Base-by-base conservation (phyloP, 2,329 filamentous ascomycete genomes). In the Aspergillus spinulosporus region DNA sequence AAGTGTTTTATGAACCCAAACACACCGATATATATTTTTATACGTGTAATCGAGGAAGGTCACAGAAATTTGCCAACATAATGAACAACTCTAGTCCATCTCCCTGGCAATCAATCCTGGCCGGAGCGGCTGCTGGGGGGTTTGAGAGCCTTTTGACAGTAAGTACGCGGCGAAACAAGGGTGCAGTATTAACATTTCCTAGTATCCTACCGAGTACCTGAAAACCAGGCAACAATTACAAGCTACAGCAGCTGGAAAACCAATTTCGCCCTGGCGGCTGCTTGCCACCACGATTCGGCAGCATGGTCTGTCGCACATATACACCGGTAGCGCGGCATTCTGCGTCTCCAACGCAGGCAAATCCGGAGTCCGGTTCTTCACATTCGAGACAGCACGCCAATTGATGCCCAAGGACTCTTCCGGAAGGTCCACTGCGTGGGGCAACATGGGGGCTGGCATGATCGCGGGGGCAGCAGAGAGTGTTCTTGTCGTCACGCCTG, bases 401-500 rank as follows among this genome's bases (percentile, higher is more conserved):
- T 51, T 36, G 2, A 63, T 62, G 60, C 59, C 59, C 8, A 49
- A 14, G 14, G 37, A 54, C 15, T 5, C 28, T 21, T 34, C 45
- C 5, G 59, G 59, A 0, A 58, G 57, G 28, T 31, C 87, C 5
- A 81, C 81, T 0, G 80, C 84, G 0, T 61, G 76, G 1, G 72
- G 81, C 3, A 85, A 82, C 51, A 75, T 88, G 26, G 63, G 81
- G 0, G 84, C 84, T 2, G 85, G 85, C 2, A 85, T 87, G 82
- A 73, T 77, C 1, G 82, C 83, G 0, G 85, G 85, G 0, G 77
- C 84, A 0, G 78, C 85, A 0, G 84, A 84, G 11, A 82, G 79
- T 51, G 75, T 84, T 0, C 78, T 80, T 21, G 84, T 84, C 1
- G 85, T 88, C 1, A 88, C 85, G 2, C 85, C 85, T 0, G 86